Evolutionary conservation across 768 basidiomycete genomes (phyloP).

Genomic region (Porphyrellus cyaneotinctus): DNA sequence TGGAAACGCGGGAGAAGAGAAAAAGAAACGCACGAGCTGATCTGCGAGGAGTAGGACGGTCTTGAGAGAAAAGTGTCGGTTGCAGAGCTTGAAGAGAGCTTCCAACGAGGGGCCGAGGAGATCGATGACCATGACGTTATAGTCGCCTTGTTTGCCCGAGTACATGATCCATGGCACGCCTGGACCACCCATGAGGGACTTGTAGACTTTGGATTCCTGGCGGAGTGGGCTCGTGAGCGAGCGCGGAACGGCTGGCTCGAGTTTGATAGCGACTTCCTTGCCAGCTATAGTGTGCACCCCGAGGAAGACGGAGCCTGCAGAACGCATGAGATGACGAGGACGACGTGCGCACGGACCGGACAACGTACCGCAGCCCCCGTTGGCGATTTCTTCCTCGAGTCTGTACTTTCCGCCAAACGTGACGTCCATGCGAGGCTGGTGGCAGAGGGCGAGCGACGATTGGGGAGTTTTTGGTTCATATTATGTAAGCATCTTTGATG

Average conservation of each 20-base stretch:
- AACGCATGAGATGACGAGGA: slow-evolving; percentile 9
- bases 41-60: slow-evolving; percentile 92
- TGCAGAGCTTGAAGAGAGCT: slow-evolving; percentile 84
- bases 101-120: slow-evolving; percentile 87
- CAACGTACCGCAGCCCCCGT: slow-evolving; percentile 66
- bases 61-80: slow-evolving; percentile 90
- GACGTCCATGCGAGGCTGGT: slow-evolving; percentile 27
- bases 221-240: slow-evolving; percentile 61
- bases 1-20: neutral
- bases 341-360: slow-evolving; percentile 44
- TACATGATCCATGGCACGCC: slow-evolving; percentile 92
- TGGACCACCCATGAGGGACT: slow-evolving; percentile 82
- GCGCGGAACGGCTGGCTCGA: slow-evolving; percentile 58
- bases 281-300: slow-evolving; percentile 79
- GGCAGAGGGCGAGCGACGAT: slow-evolving; percentile 13
- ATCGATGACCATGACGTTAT: slow-evolving; percentile 98
- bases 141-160: slow-evolving; percentile 87
- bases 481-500: slow-evolving; percentile 23
- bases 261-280: slow-evolving; percentile 81
- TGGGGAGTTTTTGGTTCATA: slow-evolving; percentile 10
- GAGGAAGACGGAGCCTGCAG: slow-evolving; percentile 66
- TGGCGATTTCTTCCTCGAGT: slow-evolving; percentile 75
- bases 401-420: slow-evolving; percentile 75
- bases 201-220: slow-evolving; percentile 90
- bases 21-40: slow-evolving; percentile 68